Percentiles rank a stretch among this genome's conserved stretches.
These are phyloP conservation scores for Alternaria infectoria DNA, from an alignment of 2,329 filamentous ascomycete genomes.

Conservation along the genomic window DNA sequence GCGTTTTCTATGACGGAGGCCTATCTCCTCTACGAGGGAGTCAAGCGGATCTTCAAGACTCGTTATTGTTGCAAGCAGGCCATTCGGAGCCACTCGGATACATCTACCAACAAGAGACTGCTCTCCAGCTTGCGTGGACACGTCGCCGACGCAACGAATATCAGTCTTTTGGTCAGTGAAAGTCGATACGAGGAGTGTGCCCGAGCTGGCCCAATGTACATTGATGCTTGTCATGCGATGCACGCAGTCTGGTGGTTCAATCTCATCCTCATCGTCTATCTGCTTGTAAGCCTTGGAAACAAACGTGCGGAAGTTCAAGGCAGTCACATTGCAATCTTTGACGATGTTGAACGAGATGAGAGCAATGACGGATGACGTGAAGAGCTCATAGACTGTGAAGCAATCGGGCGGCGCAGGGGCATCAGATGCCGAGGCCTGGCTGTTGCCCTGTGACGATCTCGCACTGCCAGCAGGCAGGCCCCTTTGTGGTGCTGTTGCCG, in stretches of 20 bases:
- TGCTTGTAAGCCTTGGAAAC: conserved; percentile 29
- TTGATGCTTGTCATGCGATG: conserved; percentile 40
- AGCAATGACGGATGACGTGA: conserved; percentile 46
- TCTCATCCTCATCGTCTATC: conserved; percentile 8
- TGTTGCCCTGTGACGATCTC: conserved; percentile 24
- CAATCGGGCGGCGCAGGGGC: conserved; percentile 37
- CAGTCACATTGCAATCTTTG: conserved; percentile 38
- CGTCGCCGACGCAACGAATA: conserved; percentile 30
- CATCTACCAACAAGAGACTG: conserved; percentile 30
- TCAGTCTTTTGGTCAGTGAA: conserved; percentile 29
- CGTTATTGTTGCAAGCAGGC: conserved; percentile 36
- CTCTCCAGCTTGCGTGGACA: conserved; percentile 21
- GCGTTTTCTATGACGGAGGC: conserved; percentile 34
- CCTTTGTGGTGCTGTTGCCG: conserved; percentile 27
- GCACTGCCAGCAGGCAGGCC: conserved; percentile 22
- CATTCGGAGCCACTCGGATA: conserved; percentile 46
- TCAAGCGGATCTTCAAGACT: conserved; percentile 41
- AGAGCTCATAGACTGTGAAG: conserved; percentile 46
- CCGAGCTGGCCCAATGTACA: conserved; percentile 45
- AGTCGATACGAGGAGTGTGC: conserved; percentile 42
- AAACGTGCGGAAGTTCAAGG: conserved; percentile 48
- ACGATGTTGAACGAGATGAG: conserved; percentile 44
- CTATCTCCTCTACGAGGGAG: conserved; percentile 22
- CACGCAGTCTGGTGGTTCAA: conserved; percentile 4
- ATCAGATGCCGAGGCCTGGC: conserved; percentile 18